Percentiles rank a stretch among this genome's conserved stretches.
These are phyloP conservation scores for Teunomyces pallodes DNA, from an alignment of 805 yeast species.

Conservation along the genomic window DNA sequence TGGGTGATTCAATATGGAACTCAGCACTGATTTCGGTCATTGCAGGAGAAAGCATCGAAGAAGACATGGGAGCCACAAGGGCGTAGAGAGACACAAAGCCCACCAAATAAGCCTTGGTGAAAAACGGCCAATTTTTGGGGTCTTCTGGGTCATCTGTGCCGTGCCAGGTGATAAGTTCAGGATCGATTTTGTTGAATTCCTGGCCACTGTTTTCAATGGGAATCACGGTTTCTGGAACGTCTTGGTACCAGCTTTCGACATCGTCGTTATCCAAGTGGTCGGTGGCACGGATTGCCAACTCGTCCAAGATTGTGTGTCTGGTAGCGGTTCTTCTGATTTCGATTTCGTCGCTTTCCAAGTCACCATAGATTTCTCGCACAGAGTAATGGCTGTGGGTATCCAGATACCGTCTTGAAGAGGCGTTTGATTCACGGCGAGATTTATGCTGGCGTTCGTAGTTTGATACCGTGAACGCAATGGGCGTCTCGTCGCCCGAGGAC, in stretches of 20 bases:
- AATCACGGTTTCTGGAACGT: constrained; percentile 25
- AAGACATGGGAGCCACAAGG: constrained; percentile 58
- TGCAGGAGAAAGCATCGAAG: constrained; percentile 64
- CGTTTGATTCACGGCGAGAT: constrained; percentile 15
- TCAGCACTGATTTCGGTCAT: constrained; percentile 45
- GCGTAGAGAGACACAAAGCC: constrained; percentile 53
- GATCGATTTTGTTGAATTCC: constrained; percentile 55
- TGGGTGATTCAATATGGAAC: constrained; percentile 38
- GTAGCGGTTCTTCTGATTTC: constrained; percentile 30
- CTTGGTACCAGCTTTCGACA: constrained; percentile 4
- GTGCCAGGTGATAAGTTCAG: constrained; percentile 68
- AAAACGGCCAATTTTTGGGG: constrained; percentile 61
- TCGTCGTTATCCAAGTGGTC: constrained; percentile 5
- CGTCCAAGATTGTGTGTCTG: constrained; percentile 26
- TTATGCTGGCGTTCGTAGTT: background rate
- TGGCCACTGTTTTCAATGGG: constrained; percentile 46
- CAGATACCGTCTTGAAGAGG: constrained; percentile 10
- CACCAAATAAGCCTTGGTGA: constrained; percentile 43
- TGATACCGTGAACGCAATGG: background rate
- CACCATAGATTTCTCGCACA: constrained; percentile 32
- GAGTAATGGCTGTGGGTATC: constrained; percentile 15
- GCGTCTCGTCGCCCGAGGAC: constrained; percentile 11
- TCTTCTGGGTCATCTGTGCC: constrained; percentile 53
- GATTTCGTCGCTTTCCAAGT: constrained; percentile 27
- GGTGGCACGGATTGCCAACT: constrained; percentile 12